phyloP scores from a whole-genome alignment of 768 basidiomycete genomes.

The Cystofilobasidium ferigula region DNA sequence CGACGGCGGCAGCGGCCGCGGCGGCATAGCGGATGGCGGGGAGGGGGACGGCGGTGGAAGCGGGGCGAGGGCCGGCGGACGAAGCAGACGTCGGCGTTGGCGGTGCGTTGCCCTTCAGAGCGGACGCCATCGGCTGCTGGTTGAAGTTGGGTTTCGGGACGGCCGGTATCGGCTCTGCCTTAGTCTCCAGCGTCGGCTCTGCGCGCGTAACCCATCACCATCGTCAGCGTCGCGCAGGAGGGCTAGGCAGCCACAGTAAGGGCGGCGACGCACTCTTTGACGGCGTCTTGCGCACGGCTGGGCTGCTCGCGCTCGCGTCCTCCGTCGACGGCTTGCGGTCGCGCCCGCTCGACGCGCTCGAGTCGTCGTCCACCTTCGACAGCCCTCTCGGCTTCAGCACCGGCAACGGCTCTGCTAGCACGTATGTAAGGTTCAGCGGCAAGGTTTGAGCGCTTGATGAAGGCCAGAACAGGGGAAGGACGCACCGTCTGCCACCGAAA shows the following conservation, averaged over 20 bases:
- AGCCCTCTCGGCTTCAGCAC: slow-evolving; percentile 22
- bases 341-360: slow-evolving; percentile 15
- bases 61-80: slow-evolving; percentile 15
- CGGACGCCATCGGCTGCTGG: slow-evolving; percentile 62
- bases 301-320: slow-evolving; percentile 32
- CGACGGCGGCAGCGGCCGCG: slow-evolving; percentile 64
- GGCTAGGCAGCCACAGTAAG: no score
- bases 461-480: background rate
- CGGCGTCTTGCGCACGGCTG: slow-evolving; percentile 34
- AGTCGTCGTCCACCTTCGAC: slow-evolving; percentile 17
- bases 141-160: slow-evolving; percentile 51
- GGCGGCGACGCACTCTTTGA: slow-evolving; percentile 47
- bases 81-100: slow-evolving; percentile 21
- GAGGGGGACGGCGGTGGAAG: slow-evolving; percentile 37
- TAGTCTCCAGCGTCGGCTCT: slow-evolving; percentile 33
- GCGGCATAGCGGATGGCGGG: slow-evolving; percentile 82
- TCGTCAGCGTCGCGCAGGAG: no score
- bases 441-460: background rate
- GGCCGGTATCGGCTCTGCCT: slow-evolving; percentile 44
- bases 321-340: slow-evolving; percentile 7
- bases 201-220: background rate
- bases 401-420: slow-evolving; percentile 28
- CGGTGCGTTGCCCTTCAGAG: slow-evolving; percentile 58
- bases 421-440: background rate
- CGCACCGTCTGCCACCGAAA: slow-evolving; percentile 46